Base-by-base conservation (phyloP, 257 asterid species). In the Penstemon davidsonii region DNA sequence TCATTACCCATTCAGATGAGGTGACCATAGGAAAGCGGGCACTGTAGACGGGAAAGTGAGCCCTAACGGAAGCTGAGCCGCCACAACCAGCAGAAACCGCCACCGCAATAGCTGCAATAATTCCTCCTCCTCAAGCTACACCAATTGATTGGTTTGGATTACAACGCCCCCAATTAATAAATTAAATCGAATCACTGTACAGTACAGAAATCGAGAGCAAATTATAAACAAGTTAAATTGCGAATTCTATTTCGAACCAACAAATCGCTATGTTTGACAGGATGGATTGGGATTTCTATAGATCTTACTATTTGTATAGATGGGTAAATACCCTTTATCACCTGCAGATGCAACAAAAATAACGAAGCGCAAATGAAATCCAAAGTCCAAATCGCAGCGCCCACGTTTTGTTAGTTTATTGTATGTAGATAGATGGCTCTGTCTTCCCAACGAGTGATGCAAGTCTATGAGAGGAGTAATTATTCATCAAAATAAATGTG, bases 21-120 rank as follows among this genome's bases (percentile, higher is more conserved):
- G 69, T 69, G 92, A 83, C 92, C 92, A 86, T 13, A 86, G 78
- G 67, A 86, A 77, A 8, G 92, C 85, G 25, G 92, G 88, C 36
- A 65, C 84, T n/a, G 79, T 69, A 60, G 77, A 69, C 50, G 78
- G 63, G 37, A 74, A 66, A 11, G 79, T 50, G 38, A 74, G 45
- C 5, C 79, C 80, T 43, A 70, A 58, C 1, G 83, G 74, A 5
- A 79, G 55, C 71, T 81, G 84, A 64, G 72, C 83, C 59, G 75
- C 66, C 65, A 84, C 43, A 45, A 81, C 73, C 55, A 86, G 74
- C 77, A 80, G 61, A 63, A n/a, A 75, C 68, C 69, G 69, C 75
- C 81, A 64, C 71, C 51, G 69, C 68, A 76, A 77, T 56, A 55
- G 70, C 62, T 43, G 74, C 68, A 82, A 76, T 82, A 75, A 37